These are phyloP conservation scores for Populus deltoides DNA, from an alignment of 345 rosid species.

Conservation along the genomic window DNA sequence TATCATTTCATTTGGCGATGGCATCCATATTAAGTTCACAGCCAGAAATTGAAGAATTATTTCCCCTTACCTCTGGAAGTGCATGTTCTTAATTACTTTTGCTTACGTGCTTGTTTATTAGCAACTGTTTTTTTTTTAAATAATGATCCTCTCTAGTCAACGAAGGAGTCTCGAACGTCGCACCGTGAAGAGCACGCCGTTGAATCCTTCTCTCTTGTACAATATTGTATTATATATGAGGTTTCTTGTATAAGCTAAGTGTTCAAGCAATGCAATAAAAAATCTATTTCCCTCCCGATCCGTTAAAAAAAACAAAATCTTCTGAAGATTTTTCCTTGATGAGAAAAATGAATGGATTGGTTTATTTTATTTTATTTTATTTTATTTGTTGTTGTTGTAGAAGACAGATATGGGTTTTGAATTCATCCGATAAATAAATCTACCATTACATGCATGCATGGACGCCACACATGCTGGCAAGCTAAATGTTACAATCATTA, in stretches of 20 bases:
- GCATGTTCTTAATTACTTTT: neutral
- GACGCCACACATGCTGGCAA: too few species aligned
- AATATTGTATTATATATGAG: neutral
- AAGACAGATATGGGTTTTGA: too few species aligned
- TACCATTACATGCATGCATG: too few species aligned
- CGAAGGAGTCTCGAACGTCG: neutral
- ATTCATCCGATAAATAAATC: too few species aligned
- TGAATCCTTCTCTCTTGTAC: neutral
- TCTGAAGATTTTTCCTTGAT: too few species aligned
- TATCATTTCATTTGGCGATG: neutral
- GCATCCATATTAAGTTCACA: neutral
- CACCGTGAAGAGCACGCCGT: neutral
- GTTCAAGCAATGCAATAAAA: neutral
- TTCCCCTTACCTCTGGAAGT: neutral
- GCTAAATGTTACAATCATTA: too few species aligned
- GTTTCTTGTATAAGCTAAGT: neutral
- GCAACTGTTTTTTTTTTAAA: neutral
- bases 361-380: too few species aligned
- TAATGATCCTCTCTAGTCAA: neutral
- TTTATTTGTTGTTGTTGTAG: too few species aligned
- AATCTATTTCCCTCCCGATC: neutral
- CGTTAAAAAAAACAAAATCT: too few species aligned
- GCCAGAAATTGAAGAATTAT: neutral
- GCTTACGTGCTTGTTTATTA: neutral
- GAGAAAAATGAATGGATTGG: too few species aligned